These are phyloP conservation scores for Botrytis deweyae DNA, from an alignment of 2,329 filamentous ascomycete species.

Conservation along the genomic window DNA sequence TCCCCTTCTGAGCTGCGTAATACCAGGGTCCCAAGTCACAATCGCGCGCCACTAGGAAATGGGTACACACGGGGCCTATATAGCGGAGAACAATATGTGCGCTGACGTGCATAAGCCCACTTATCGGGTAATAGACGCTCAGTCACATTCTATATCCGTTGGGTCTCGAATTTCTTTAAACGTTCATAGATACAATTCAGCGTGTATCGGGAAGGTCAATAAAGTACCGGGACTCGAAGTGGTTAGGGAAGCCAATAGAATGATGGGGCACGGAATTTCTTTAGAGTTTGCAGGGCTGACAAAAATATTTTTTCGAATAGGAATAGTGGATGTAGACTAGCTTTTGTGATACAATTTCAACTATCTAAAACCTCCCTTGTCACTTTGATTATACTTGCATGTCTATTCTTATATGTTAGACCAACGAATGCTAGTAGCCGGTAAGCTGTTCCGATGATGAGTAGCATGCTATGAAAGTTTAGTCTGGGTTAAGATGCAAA, in stretches of 20 bases:
- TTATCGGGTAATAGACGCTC: slow-evolving; percentile 4
- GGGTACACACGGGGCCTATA: not conserved
- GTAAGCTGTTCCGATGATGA: not conserved
- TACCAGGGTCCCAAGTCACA: not conserved
- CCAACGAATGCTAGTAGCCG: not conserved
- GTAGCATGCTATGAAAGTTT: not conserved
- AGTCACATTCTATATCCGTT: not conserved
- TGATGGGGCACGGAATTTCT: not conserved
- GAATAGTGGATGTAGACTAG: not conserved
- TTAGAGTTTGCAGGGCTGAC: not conserved
- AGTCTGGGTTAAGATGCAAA: not conserved
- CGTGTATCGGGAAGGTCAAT: not conserved
- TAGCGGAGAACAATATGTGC: not conserved
- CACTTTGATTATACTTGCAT: not conserved
- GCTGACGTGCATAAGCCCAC: not conserved
- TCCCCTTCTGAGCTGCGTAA: not conserved
- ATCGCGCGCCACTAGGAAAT: not conserved
- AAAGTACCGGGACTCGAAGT: not conserved
- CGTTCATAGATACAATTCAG: not conserved
- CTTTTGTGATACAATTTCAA: not conserved
- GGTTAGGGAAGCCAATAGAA: not conserved
- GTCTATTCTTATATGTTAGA: not conserved
- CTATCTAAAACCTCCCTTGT: not conserved
- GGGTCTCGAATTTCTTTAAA: not conserved
- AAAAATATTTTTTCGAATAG: not conserved